Base-by-base conservation (phyloP, 106 monocot species). In the Ottelia alismoides region DNA sequence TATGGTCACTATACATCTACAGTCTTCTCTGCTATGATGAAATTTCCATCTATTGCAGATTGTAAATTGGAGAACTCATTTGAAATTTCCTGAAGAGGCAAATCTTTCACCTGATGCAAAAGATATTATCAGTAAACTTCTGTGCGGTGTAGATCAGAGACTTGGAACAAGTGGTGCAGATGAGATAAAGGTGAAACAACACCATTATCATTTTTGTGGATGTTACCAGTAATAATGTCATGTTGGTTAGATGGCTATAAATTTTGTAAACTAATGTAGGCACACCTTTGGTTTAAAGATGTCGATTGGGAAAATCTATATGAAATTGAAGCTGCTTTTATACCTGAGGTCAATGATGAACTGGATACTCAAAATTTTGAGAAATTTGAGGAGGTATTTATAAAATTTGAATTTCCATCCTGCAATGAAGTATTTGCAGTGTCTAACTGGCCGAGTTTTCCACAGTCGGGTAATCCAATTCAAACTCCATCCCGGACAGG, bases 141-240 rank as follows among this genome's bases (percentile, higher is more conserved):
- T 92, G 48, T 92, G 92, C 70, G 77, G 83, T 57, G 92, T 87
- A 17, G 92, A 87, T 31, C 82, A 82, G 51, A 76, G 92, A 50
- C 78, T 92, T 51, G 92, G 92, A 22, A 87, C 92, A 59, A 77
- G 70, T 31, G 86, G 92, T 56, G 82, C 86, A 23, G 45, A 79
- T 66, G 82, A 86, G 74, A 86, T 92, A 62, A 92, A 83, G 82
- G 92, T 64, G n/a, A n/a, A n/a, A n/a, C n/a, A n/a, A n/a, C n/a
- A n/a, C n/a, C n/a, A n/a, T n/a, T n/a, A n/a, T n/a, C n/a, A n/a
- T n/a, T n/a, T n/a, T n/a, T n/a, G n/a, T n/a, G n/a, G n/a, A n/a
- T n/a, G n/a, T n/a, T n/a, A n/a, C n/a, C n/a, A n/a, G n/a, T n/a
- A n/a, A n/a, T n/a, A n/a, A n/a, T n/a, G n/a, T n/a, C n/a, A n/a